Conservation (phyloP, 352 stramenopile genomes). For the Phytophthora rubi region DNA sequence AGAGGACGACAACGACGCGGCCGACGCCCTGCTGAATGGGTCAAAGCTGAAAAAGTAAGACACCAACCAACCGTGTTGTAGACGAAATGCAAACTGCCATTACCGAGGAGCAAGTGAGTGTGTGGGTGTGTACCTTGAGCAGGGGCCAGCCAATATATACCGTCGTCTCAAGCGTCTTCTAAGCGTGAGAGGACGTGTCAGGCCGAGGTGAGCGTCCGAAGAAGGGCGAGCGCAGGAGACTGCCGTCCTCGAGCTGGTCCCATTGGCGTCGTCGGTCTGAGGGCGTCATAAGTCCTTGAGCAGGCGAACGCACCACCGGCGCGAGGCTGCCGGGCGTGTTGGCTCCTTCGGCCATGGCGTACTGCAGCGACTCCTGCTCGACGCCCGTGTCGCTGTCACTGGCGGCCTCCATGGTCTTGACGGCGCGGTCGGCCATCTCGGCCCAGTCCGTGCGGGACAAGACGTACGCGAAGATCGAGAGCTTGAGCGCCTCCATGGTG, state of each 20-base stretch:
- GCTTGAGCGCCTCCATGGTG: conserved; percentile 55
- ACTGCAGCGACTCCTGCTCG: conserved; percentile 49
- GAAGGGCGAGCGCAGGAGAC: conserved; percentile 36
- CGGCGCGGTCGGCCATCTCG: conserved; percentile 46
- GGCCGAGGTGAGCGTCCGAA: conserved; percentile 32
- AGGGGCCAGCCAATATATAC: conserved; percentile 23
- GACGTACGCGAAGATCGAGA: conserved; percentile 48
- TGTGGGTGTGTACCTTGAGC: conserved; percentile 14
- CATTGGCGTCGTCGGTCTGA: conserved; percentile 58
- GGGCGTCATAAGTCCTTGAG: conserved; percentile 57
- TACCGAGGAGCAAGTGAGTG: conserved; percentile 18
- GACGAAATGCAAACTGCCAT: conserved; percentile 25
- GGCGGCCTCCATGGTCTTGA: conserved; percentile 49
- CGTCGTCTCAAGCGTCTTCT: conserved; percentile 30
- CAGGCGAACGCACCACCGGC: conserved; percentile 57
- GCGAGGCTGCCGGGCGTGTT: conserved; percentile 60
- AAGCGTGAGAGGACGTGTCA: conserved; percentile 31
- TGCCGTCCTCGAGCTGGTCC: conserved; percentile 61
- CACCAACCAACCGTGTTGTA: conserved; percentile 61
- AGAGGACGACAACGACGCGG: conserved; percentile 24
- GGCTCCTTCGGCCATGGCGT: conserved; percentile 52
- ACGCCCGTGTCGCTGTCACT: conserved; percentile 44
- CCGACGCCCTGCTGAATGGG: conserved; percentile 16
- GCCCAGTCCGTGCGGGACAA: conserved; percentile 48
- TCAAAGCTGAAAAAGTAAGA: conserved; percentile 58